Evolutionary conservation across 495 filamentous ascomycete genomes (phyloP), one percentile per base, ranked within the genome.

Genomic region (Alectoria sarmentosa): DNA sequence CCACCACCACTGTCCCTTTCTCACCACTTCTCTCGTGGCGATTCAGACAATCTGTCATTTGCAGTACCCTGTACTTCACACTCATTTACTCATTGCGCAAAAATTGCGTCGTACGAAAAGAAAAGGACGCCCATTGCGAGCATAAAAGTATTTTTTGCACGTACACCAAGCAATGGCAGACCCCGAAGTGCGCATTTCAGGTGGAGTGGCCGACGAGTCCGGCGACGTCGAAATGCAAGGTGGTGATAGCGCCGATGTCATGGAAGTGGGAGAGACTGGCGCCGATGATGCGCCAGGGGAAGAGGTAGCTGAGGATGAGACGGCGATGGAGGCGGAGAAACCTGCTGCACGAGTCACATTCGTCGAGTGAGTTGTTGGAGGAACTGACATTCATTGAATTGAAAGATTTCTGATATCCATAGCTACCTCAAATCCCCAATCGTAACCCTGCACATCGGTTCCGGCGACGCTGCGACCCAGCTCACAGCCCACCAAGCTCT

Each of bases 401-500:
- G 28, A 38, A 58, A 28, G 8, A 26, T 15, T 7, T 7, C 19
- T 23, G 2, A 28, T 30, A 3, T 13, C 6, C 10, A 7, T 26
- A 72, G 70, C 62, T 88, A 86, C 72, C 81, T 96, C 28, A 86
- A 82, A 60, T 91, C 88, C 39, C 92, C 93, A 1, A 85, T 96
- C 30, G 83, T 98, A 42, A 86, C 87, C 28, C 76, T 96, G 23
- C 67, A 85, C n/a, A 80, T 96, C 34, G 92, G 93, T 36, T 70
- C 72, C 44, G 84, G 84, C 42, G 83, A 83, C 13, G 71, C 77
- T 4, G 78, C 84, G 67, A 84, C 85, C 13, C 74, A 83, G 21
- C 81, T 96, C 32, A 86, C 80, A 13, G 92, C 91, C 9, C 93
- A 96, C 71, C 89, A 96, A 73, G 85, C 76, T 19, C 79, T 96